Evolutionary conservation across 1,139 yeast genomes (phyloP), one percentile per base, ranked within the genome.

Genomic region (Kodamaea ohmeri): DNA sequence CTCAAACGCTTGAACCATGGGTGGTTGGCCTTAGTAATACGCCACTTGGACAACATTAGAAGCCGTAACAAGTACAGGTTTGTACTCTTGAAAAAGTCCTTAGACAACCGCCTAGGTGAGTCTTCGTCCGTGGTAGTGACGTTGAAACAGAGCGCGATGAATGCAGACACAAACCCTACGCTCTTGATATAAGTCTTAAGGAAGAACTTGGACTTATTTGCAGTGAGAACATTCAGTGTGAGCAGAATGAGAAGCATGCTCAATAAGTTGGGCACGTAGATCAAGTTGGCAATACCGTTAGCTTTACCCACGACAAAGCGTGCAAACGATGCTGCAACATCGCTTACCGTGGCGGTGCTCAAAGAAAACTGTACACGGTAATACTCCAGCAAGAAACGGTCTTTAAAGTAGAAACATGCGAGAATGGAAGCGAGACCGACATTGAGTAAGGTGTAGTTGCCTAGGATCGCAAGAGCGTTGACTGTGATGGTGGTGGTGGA

Each of bases 41-140:
- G 54, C 75, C 75, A 70, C 46, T 69, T 70, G 12, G 71, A 64
- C 25, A 70, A 49, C 17, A 68, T 46, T 3, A 68, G 58, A 37
- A 69, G 49, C 38, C 67, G 52, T 36, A 66, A 52, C 34, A 70
- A 50, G 46, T 69, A 69, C 32, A 63, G 46, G 45, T 63, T 63
- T 38, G 67, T 41, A 3, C 50, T 60, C 36, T 66, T 52, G 41
- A 65, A 49, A 41, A 64, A 61, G 1, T 45, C 26, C 36, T 61
- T 58, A 17, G 59, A 52, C n/a, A 67, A 50, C 17, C 45, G 39
- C 27, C 68, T 45, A 7, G 62, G 51, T 42, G 53, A 55, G 12
- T 47, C 46, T 7, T 46, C 40, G 6, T 20, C 19, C n/a, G 44
- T 41, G 19, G n/a, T 27, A 36, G 52, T 45, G 2, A 58, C 51